Base-by-base conservation (phyloP, 768 basidiomycete genomes). In the Termitomyces sp. region DNA sequence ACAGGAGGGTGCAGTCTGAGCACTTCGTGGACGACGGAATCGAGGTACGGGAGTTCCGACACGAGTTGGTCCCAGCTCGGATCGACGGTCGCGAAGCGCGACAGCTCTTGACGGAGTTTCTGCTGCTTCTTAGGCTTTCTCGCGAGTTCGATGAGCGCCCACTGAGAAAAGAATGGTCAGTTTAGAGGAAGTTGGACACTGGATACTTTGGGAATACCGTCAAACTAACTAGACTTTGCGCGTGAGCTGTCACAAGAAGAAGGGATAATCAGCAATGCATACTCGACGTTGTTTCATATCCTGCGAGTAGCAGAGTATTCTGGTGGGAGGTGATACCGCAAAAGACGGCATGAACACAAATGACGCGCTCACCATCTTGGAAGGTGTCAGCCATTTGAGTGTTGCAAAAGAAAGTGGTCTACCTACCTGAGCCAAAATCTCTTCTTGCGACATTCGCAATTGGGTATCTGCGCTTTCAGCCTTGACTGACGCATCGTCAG, bases 131-230 rank as follows among this genome's bases (percentile, higher is more conserved):
- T 72, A 0, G 68, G 73, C 45, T 79, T 66, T 37, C 67, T 71
- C 7, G 72, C 71, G 1, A 85, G 76, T 62, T 85, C 84, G 33
- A 85, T 78, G 0, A 86, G 68, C 3, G 82, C 78, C 82, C 83
- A 85, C 79, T 79, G 23, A 9, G 0, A 44, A 30, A 14, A 19
- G 8, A 41, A n/a, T 11, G 2, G 14, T 40, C 28, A 38, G 33
- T 17, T 7, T n/a, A 11, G 45, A 52, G 5, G 23, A 17, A 19
- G 15, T 3, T 30, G 21, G 21, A 1, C 1, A 7, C 14, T 28
- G 12, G 3, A 52, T 30, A n/a, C 10, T 37, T 15, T 3, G 7
- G 9, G 7, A 14, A 30, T 57, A 74, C 74, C 3, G 74, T 76
- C 1, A 77, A 60, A 56, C 71, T 74, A 50, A 75, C 74, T 72